Percentiles rank a stretch among this genome's conserved stretches.
phyloP scores from a whole-genome alignment of 148 eudicot genomes.

The Polygonum maritimum region DNA sequence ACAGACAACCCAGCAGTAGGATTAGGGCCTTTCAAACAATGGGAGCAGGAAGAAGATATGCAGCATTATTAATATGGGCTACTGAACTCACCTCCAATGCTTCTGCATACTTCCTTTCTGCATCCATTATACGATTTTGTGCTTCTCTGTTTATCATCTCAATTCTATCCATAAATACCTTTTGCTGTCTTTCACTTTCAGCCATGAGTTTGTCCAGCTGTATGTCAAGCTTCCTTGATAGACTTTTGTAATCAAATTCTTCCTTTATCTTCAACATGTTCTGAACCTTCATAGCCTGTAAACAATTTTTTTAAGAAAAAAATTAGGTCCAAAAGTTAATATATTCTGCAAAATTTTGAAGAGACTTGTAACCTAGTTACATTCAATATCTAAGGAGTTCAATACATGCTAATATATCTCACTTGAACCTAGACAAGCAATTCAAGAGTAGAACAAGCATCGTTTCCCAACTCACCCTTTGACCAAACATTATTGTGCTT shows the following conservation, averaged over 20 bases:
- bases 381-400: neutral
- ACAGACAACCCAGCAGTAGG: neutral
- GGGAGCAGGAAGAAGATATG: neutral
- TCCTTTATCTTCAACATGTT: conserved; percentile 94
- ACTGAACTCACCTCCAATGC: conserved; percentile 52
- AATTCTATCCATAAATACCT: conserved; percentile 69
- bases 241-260: conserved; percentile 90
- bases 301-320: neutral
- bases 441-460: neutral
- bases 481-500: conserved; percentile 89
- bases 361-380: neutral
- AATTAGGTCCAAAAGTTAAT: neutral
- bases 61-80: neutral
- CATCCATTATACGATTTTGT: conserved; percentile 47
- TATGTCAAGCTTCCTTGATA: conserved; percentile 84
- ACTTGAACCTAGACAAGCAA: neutral
- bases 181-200: conserved; percentile 85
- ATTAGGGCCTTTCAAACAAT: neutral
- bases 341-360: neutral
- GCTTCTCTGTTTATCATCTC: conserved; percentile 59
- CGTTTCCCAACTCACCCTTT: conserved; percentile 43
- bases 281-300: conserved; percentile 80
- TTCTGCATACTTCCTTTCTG: conserved; percentile 60
- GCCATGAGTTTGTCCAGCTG: conserved; percentile 87
- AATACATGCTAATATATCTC: neutral